A percentile compares a stretch with the other conserved stretches of the same genome.
Conservation (phyloP, 73 alveolate species). For the Breviolum minutum region DNA sequence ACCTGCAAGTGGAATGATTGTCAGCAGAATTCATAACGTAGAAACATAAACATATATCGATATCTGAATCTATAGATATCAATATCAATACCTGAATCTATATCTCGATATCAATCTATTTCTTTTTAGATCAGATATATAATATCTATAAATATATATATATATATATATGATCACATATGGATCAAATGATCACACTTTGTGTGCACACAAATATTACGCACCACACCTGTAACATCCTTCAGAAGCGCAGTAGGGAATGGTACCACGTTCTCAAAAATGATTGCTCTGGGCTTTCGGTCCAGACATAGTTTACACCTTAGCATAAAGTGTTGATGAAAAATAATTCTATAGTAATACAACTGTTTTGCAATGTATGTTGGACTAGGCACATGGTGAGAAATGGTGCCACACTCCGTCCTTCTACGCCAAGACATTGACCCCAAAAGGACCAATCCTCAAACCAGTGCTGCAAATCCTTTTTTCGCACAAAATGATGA, state of each 20-base stretch:
- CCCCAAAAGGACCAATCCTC: conserved; percentile 24
- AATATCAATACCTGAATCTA: background rate
- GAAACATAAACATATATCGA: background rate
- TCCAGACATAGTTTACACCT: background rate
- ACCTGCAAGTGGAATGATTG: background rate
- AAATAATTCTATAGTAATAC: no score
- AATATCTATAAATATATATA: background rate
- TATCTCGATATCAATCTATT: background rate
- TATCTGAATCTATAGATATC: background rate
- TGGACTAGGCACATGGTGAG: background rate
- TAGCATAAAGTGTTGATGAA: background rate
- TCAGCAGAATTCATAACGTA: no score
- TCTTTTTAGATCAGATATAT: no score
- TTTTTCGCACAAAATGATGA: background rate
- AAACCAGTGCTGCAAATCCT: background rate
- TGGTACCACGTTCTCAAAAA: background rate
- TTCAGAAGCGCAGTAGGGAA: background rate
- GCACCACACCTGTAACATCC: background rate
- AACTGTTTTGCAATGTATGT: background rate
- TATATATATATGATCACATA: no score
- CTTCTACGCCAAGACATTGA: background rate
- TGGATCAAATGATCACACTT: no score
- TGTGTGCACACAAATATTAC: no score
- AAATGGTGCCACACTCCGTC: background rate
- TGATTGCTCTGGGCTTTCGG: background rate